A percentile compares a stretch with the other conserved stretches of the same genome.
These are phyloP conservation scores for Elymus sibiricus DNA, from an alignment of 176 grass and related monocot genomes.

Conservation along the genomic window DNA sequence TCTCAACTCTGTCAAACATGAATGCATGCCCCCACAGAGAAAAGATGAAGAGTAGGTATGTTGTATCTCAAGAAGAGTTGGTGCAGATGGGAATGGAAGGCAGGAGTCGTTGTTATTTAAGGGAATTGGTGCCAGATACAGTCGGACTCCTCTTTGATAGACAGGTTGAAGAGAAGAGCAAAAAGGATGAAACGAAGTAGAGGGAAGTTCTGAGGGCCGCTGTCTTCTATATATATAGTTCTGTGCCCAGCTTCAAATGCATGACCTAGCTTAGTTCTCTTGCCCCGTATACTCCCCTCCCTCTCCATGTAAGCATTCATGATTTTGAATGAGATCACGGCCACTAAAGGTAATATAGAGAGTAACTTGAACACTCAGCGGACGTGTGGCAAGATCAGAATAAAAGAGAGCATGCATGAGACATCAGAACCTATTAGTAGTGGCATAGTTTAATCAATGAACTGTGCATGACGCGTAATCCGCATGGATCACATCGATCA, in stretches of 20 bases:
- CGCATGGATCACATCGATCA: constrained; percentile 14
- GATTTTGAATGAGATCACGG: constrained; percentile 24
- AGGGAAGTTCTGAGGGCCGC: constrained; percentile 9
- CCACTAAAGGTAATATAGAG: constrained; percentile 26
- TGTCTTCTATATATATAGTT: constrained; percentile 10
- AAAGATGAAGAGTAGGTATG: constrained; percentile 27
- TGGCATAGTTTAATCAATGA: constrained; percentile 38
- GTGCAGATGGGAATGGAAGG: constrained; percentile 25
- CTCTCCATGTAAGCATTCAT: constrained; percentile 7
- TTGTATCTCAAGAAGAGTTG: constrained; percentile 23
- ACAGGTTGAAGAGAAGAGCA: constrained; percentile 1
- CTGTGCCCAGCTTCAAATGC: constrained; percentile 21
- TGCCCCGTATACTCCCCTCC: background rate
- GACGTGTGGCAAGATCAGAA: constrained; percentile 32
- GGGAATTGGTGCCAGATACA: constrained; percentile 13
- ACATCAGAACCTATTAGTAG: constrained; percentile 21
- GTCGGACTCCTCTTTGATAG: constrained; percentile 8
- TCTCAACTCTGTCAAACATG: constrained; percentile 20
- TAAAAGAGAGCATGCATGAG: constrained; percentile 30
- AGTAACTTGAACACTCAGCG: constrained; percentile 11
- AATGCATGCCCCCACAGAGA: constrained; percentile 20
- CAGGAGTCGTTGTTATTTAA: constrained; percentile 19
- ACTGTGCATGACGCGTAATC: constrained; percentile 29
- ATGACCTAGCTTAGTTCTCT: constrained; percentile 34
- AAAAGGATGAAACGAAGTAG: constrained; percentile 14